Conservation (phyloP, 1,284 basidiomycete genomes). For the Cutaneotrichosporon sp. region DNA sequence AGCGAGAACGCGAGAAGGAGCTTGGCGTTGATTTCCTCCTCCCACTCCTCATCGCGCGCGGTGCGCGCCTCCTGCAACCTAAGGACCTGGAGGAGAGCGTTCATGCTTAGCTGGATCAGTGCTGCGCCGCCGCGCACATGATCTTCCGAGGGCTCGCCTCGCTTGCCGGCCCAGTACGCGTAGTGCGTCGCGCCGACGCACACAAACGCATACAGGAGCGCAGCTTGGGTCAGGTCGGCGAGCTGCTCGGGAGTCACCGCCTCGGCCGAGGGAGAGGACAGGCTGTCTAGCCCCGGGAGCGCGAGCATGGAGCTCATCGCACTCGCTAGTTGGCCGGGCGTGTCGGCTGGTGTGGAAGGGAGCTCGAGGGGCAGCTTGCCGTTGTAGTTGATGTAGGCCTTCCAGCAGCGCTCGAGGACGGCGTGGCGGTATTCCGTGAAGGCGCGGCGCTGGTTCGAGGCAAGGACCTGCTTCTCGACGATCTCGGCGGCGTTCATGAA, state of each 20-base stretch:
- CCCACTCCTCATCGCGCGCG: slow-evolving; percentile 7
- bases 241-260: slow-evolving; percentile 3
- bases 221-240: slow-evolving; percentile 10
- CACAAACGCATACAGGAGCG: slow-evolving; percentile 18
- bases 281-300: not conserved
- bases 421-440: slow-evolving; percentile 15
- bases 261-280: not conserved
- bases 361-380: slow-evolving; percentile 11
- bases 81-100: slow-evolving; percentile 12
- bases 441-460: slow-evolving; percentile 16
- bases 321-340: not conserved
- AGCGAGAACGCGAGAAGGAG: slow-evolving; percentile 11
- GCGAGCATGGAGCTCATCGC: slow-evolving; percentile 1
- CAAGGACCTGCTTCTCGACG: slow-evolving; percentile 14
- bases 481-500: slow-evolving; percentile 21
- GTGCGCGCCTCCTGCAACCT: not conserved
- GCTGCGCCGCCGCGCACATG: slow-evolving; percentile 11
- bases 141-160: slow-evolving; percentile 10
- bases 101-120: slow-evolving; percentile 12
- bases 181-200: slow-evolving; percentile 13
- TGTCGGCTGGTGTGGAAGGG: not conserved
- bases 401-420: slow-evolving; percentile 19
- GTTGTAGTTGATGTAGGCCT: slow-evolving; percentile 18
- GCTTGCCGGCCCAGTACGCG: slow-evolving; percentile 17
- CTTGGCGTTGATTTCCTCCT: slow-evolving; percentile 13